Percentiles rank a stretch among this genome's conserved stretches.
phyloP scores from a whole-genome alignment of 306 rosid genomes.

The Quercus suber region DNA sequence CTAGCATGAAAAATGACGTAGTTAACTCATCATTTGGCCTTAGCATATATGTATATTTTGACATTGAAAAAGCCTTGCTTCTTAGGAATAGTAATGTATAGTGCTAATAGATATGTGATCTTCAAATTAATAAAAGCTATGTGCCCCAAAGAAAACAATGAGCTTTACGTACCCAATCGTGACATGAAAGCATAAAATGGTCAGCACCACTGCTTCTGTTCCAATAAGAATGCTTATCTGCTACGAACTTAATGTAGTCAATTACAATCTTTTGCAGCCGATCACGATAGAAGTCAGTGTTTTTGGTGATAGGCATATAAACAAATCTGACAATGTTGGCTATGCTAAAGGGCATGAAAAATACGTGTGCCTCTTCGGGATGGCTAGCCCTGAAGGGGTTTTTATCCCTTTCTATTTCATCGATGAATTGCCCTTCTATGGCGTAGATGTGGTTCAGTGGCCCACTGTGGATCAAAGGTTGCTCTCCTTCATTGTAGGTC shows the following conservation, averaged over 20 bases:
- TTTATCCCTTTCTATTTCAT: conserved; percentile 40
- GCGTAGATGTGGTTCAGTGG: conserved; percentile 45
- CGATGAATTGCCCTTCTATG: conserved; percentile 57
- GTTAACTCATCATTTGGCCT: too few species aligned
- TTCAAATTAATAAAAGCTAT: too few species aligned
- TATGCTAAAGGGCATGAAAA: conserved; percentile 46
- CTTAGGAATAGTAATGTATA: too few species aligned
- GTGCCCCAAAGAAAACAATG: background rate
- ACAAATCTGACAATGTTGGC: conserved; percentile 34
- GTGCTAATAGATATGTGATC: too few species aligned
- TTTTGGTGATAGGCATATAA: conserved; percentile 33
- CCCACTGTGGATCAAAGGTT: conserved; percentile 44
- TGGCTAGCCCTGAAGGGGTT: conserved; percentile 40
- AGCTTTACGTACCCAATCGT: conserved; percentile 45
- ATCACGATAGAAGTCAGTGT: conserved; percentile 40
- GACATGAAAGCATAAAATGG: conserved; percentile 57
- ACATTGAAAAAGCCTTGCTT: too few species aligned
- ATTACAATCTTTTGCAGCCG: conserved; percentile 39
- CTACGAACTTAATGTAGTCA: conserved; percentile 40
- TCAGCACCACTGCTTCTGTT: conserved; percentile 51
- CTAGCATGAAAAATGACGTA: too few species aligned
- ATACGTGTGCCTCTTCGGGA: conserved; percentile 51
- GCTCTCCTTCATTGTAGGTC: conserved; percentile 54
- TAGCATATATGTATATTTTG: too few species aligned
- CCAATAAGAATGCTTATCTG: conserved; percentile 46